A percentile compares a stretch with the other conserved stretches of the same genome.
Conservation (phyloP, 2,329 filamentous ascomycete species). For the Aspergillus costaricaensis region DNA sequence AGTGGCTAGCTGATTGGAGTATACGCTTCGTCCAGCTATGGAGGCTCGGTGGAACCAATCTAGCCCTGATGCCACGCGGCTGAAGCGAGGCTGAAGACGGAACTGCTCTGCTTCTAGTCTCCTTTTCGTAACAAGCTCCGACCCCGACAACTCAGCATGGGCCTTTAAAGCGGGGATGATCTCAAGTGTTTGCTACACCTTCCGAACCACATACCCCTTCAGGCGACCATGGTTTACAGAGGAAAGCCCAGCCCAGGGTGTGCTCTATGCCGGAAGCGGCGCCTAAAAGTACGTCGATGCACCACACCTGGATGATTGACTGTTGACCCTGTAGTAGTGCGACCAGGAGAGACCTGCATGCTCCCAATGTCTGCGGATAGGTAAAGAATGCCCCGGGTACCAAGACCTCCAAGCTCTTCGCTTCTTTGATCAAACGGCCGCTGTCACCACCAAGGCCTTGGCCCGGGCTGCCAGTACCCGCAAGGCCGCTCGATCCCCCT, state of each 20-base stretch:
- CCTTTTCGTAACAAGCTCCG: no score
- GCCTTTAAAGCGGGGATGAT: no score
- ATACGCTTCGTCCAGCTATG: no score
- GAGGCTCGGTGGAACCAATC: no score
- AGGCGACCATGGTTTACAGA: slow-evolving; percentile 17
- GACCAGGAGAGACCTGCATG: slow-evolving; percentile 21
- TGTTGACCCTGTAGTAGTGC: slow-evolving; percentile 15
- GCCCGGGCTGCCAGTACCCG: neutral
- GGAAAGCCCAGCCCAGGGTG: slow-evolving; percentile 19
- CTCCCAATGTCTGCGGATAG: slow-evolving; percentile 18
- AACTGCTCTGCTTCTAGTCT: no score
- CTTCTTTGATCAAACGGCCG: slow-evolving; percentile 19
- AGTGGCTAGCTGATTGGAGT: no score
- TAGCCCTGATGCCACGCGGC: no score
- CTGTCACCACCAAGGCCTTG: slow-evolving; percentile 15
- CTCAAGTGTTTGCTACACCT: no score
- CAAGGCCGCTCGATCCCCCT: neutral
- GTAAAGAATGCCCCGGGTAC: slow-evolving; percentile 20
- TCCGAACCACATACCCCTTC: no score
- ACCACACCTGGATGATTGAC: neutral
- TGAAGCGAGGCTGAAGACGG: no score
- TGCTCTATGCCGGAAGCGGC: slow-evolving; percentile 16
- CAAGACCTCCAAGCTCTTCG: slow-evolving; percentile 15
- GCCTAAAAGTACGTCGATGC: slow-evolving; percentile 13
- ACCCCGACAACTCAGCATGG: no score